A percentile compares a stretch with the other conserved stretches of the same genome.
phyloP scores from a whole-genome alignment of 116 monocot species.

The Posidonia oceanica region DNA sequence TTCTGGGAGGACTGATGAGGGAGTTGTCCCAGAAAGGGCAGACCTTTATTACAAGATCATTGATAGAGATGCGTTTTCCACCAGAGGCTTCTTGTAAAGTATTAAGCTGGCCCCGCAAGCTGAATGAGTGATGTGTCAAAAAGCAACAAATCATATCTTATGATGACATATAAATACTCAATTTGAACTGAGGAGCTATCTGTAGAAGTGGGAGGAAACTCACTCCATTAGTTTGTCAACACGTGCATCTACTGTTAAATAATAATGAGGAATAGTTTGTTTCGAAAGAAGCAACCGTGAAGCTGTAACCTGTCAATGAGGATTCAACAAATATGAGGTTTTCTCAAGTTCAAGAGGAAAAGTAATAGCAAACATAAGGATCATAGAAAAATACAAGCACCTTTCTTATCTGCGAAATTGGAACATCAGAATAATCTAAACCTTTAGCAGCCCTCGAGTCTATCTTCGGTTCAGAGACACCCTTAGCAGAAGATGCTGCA shows the following conservation, averaged over 20 bases:
- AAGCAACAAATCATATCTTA: neutral
- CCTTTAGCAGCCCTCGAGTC: neutral
- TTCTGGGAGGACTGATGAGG: neutral
- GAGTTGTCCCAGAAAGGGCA: neutral
- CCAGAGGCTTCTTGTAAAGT: constrained; percentile 86
- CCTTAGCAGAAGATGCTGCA: constrained; percentile 56
- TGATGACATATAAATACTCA: neutral
- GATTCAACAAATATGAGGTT: neutral
- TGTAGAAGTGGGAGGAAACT: constrained; percentile 6
- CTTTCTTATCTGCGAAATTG: constrained; percentile 87
- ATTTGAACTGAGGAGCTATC: constrained; percentile 1
- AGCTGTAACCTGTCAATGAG: constrained; percentile 59
- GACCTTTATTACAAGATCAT: constrained; percentile 99
- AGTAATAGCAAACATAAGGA: neutral
- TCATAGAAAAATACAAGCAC: constrained; percentile 17
- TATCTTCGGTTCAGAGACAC: constrained; percentile 3
- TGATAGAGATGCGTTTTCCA: constrained; percentile 78
- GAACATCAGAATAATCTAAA: constrained; percentile 66
- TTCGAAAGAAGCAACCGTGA: constrained; percentile 85
- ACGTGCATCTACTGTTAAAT: constrained; percentile 78
- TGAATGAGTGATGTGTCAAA: constrained; percentile 6
- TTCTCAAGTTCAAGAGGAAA: neutral
- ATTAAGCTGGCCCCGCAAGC: constrained; percentile 71
- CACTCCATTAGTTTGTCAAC: constrained; percentile 92
- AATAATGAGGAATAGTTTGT: constrained; percentile 98